These are phyloP conservation scores for Globisporangium apiculatum DNA, from an alignment of 352 stramenopile genomes.

Conservation along the genomic window DNA sequence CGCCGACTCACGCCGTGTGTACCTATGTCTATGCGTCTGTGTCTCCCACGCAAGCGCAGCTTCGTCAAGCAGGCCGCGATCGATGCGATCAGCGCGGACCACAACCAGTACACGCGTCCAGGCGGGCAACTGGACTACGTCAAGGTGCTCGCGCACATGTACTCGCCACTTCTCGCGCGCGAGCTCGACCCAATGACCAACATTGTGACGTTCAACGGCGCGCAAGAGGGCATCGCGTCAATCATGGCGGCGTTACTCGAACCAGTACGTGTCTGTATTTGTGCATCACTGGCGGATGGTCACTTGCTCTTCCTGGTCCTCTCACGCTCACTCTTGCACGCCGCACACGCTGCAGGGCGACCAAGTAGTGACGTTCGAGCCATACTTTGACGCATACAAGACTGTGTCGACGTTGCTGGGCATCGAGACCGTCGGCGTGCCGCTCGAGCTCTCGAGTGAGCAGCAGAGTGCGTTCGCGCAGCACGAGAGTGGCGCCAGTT, in stretches of 20 bases:
- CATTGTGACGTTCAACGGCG: conserved; percentile 86
- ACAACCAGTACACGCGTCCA: conserved; percentile 89
- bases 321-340: not conserved
- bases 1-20: not conserved
- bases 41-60: conserved; percentile 7
- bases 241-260: conserved; percentile 76
- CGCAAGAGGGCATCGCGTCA: conserved; percentile 76
- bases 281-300: no score
- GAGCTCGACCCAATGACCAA: conserved; percentile 69
- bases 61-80: conserved; percentile 88
- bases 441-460: conserved; percentile 44
- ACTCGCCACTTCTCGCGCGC: conserved; percentile 58
- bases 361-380: conserved; percentile 84
- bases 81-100: conserved; percentile 62
- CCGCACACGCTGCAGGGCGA: conserved; percentile 35
- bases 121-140: conserved; percentile 80
- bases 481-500: not conserved
- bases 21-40: not conserved
- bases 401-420: conserved; percentile 80
- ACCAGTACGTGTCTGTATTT: conserved; percentile 19
- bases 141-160: conserved; percentile 71
- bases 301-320: not conserved
- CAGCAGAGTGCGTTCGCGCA: conserved; percentile 40
- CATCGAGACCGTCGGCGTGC: conserved; percentile 64
- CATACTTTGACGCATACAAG: conserved; percentile 89